Conservation (phyloP, 805 yeast genomes). For the Blastobotrys terrestris region DNA sequence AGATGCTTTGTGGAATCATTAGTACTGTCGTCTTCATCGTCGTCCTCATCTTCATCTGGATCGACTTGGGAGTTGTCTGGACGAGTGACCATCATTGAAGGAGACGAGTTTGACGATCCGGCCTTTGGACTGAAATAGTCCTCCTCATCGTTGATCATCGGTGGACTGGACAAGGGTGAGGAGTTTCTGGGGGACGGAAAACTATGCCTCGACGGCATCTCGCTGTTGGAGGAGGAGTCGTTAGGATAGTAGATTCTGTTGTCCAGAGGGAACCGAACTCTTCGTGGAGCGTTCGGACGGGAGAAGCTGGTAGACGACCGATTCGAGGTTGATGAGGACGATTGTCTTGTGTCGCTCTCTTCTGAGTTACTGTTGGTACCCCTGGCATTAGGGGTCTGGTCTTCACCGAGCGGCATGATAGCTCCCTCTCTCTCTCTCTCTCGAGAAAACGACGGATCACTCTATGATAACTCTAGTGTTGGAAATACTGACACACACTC, state of each 20-base stretch:
- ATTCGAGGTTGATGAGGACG: neutral
- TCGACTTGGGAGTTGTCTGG: conserved; percentile 6
- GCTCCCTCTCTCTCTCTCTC: neutral
- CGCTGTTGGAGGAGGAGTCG: too few relatives aligned
- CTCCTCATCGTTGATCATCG: neutral
- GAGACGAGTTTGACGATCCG: neutral
- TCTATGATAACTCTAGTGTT: too few relatives aligned
- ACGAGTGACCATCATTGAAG: conserved; percentile 8
- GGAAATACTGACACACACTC: too few relatives aligned
- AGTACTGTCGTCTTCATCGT: conserved; percentile 5
- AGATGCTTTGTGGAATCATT: neutral
- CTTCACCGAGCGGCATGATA: neutral
- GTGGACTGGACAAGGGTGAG: neutral
- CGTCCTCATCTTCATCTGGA: conserved; percentile 6
- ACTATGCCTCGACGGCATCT: neutral
- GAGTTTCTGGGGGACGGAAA: neutral
- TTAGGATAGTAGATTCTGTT: neutral
- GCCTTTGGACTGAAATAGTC: neutral
- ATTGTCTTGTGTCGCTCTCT: neutral
- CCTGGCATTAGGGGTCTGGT: neutral
- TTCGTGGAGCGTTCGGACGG: neutral
- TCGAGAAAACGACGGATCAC: too few relatives aligned
- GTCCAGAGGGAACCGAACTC: neutral
- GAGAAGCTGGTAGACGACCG: neutral
- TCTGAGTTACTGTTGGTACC: neutral